Base-by-base conservation (phyloP, 2,329 filamentous ascomycete genomes). In the Fusarium graminum region DNA sequence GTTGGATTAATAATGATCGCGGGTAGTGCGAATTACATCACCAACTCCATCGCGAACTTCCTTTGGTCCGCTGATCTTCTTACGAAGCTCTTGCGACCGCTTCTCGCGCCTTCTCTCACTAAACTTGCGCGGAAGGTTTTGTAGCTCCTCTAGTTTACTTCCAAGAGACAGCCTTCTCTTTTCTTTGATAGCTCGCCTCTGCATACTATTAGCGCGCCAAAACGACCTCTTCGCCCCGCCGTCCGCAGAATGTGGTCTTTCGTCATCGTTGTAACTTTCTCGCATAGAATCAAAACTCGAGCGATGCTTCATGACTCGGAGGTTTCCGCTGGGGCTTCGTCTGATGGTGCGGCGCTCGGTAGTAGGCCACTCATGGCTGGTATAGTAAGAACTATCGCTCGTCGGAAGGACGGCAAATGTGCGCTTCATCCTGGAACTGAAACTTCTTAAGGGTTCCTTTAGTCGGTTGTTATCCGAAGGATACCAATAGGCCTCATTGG, bases 371-470 rank as follows among this genome's bases (percentile, higher is more conserved):
- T 80, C 76, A 51, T 76, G 72, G 39, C 65, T 69, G 9, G 68
- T 66, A 19, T 71, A 60, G 45, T 74, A 72, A 13, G 63, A 67
- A 53, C 79, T 77, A 57, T 80, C 78, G 25, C 79, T 78, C n/a
- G 81, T 67, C 1, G 88, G 87, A 45, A 89, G 71, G 28, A 89
- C 87, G 13, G 87, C 82, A 78, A 90, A 88, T 0, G 87, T 89
- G 34, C 81, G 79, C 75, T 85, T 86, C 77, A 88, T 76, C 30
- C 81, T 83, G 32, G 80, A 75, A 63, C 84, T 86, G 14, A 89
- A 73, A 57, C 81, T 85, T 52, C 82, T 77, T 36, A 81, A 81
- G 4, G 81, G 81, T 22, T 70, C 75, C 10, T 67, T 65, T 1
- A 83, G 82, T 32, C 84, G 81, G 58, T 84, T 83, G 58, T 85